These are phyloP conservation scores for Fusarium sp. DNA, from an alignment of 2,329 filamentous ascomycete genomes.

Conservation along the genomic window DNA sequence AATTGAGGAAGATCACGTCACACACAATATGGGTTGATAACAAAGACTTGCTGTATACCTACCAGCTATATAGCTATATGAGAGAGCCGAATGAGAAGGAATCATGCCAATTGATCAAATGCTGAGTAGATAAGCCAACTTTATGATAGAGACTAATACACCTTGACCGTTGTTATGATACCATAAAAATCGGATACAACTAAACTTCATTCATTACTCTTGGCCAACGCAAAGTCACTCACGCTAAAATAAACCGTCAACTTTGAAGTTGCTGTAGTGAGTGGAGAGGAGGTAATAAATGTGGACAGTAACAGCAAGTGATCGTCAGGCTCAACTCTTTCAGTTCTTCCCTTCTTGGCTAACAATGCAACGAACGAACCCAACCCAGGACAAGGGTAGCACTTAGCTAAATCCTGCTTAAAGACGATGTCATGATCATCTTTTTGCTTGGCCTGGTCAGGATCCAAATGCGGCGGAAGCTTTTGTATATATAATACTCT, in stretches of 20 bases:
- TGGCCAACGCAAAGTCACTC: slow-evolving; percentile 7
- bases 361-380: neutral
- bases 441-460: slow-evolving; percentile 29
- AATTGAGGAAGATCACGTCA: slow-evolving; percentile 27
- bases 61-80: too few relatives aligned
- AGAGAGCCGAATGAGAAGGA: neutral
- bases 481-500: slow-evolving; percentile 19
- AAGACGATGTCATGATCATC: slow-evolving; percentile 29
- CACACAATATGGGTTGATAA: slow-evolving; percentile 6
- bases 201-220: slow-evolving; percentile 1
- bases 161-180: slow-evolving; percentile 18
- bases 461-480: neutral
- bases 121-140: neutral
- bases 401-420: slow-evolving; percentile 25
- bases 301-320: slow-evolving; percentile 7
- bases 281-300: neutral
- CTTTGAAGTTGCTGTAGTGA: neutral
- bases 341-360: slow-evolving; percentile 35
- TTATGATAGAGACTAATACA: neutral
- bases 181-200: neutral
- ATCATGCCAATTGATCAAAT: neutral
- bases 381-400: slow-evolving; percentile 5
- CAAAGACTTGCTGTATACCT: too few relatives aligned
- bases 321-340: slow-evolving; percentile 32
- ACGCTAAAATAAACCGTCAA: slow-evolving; percentile 1